Base-by-base conservation (phyloP, 441 rosid genomes). In the Gossypium gossypioides region DNA sequence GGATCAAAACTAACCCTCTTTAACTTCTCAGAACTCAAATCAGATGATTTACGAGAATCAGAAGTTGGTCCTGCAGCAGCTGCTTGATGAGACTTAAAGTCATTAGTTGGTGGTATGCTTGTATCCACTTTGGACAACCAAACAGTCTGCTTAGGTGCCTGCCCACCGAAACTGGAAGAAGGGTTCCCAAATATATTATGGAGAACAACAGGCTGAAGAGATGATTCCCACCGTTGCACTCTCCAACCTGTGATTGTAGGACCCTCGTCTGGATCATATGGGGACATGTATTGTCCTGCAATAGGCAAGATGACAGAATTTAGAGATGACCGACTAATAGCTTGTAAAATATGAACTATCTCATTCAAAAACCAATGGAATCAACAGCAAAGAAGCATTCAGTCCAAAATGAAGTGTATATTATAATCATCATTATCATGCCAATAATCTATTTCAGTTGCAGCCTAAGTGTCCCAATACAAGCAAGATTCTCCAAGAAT, bases 241-340 rank as follows among this genome's bases (percentile, higher is more conserved):
- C 98, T 90, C 99, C 97, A 93, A 46, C 99, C 98, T 56, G 97
- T 96, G 75, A 96, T 96, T 69, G 98, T 91, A 84, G 98, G 99
- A 73, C 99, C 99, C 81, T 96, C 99, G 78, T 93, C 99, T 57
- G 98, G 99, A 85, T 93, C 99, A 80, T 89, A 90, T 18, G 98
- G 99, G 54, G 99, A 96, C 99, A 96, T 93, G 77, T 93, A 93
- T 81, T 96, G 96, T 76, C 98, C 98, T 96, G 91, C 79, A 79
- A 48, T 65, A 50, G 50, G 64, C 37, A 64, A 57, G 24, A 71
- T 19, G 3, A 24, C 34, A 19, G 37, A 24, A 66, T 22, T 46
- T 24, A 46, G 7, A 46, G 22, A 5, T 22, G 40, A 37, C 57
- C 50, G 60, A 77, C 6, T 18, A 71, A 46, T 22, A 72, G 69